Conservation (phyloP, 2,329 filamentous ascomycete species). For the Aureobasidium sp. region DNA sequence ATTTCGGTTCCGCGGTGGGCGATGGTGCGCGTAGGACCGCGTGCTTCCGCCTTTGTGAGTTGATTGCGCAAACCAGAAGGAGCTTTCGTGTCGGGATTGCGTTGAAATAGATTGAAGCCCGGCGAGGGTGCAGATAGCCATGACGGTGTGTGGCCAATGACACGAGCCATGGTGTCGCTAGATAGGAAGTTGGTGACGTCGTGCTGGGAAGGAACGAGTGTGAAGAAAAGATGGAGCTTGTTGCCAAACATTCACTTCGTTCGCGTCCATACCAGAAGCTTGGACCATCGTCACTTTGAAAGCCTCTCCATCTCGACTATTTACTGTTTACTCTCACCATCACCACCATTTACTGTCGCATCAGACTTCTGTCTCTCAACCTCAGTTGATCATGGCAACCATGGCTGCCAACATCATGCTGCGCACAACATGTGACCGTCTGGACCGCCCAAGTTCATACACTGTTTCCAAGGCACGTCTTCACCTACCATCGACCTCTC, state of each 20-base stretch:
- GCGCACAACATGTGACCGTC: slow-evolving; percentile 73
- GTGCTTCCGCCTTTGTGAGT: slow-evolving; percentile 7
- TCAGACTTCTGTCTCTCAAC: not conserved
- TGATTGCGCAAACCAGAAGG: slow-evolving; percentile 12
- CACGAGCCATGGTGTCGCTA: slow-evolving; percentile 60
- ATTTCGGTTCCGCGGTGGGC: slow-evolving; percentile 77
- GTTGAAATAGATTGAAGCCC: slow-evolving; percentile 68
- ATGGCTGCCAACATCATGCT: slow-evolving; percentile 17
- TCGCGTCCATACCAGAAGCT: not conserved
- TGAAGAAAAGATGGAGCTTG: too few relatives aligned
- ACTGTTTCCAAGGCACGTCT: slow-evolving; percentile 66
- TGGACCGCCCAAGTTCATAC: slow-evolving; percentile 93
- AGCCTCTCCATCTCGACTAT: not conserved
- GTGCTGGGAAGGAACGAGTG: not conserved
- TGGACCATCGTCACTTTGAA: not conserved
- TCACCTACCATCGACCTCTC: not conserved
- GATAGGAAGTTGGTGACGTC: not conserved
- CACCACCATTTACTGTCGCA: not conserved
- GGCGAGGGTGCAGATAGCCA: slow-evolving; percentile 76
- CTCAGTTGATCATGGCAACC: not conserved
- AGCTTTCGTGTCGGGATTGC: slow-evolving; percentile 18
- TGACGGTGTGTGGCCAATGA: slow-evolving; percentile 74
- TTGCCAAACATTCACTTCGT: not conserved
- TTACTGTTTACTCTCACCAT: not conserved
- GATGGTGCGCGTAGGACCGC: slow-evolving; percentile 52